These are phyloP conservation scores for Tuber borchii DNA, from an alignment of 495 filamentous ascomycete species.

Conservation along the genomic window DNA sequence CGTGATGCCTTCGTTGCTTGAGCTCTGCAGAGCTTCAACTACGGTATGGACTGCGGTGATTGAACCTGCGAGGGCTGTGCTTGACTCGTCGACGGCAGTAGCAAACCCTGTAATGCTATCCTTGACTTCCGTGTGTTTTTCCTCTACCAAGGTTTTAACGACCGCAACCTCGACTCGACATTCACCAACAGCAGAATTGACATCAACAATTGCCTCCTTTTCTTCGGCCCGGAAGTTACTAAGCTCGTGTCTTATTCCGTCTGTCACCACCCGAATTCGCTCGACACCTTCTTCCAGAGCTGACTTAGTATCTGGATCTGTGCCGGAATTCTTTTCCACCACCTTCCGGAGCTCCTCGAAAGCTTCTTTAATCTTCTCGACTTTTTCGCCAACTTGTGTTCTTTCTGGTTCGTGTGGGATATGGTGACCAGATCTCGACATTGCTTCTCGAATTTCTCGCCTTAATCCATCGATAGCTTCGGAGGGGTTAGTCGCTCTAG, in stretches of 20 bases:
- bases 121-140: slow-evolving; percentile 32
- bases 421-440: slow-evolving; percentile 29
- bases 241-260: slow-evolving; percentile 31
- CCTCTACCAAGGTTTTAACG: slow-evolving; percentile 36
- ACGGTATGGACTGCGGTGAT: slow-evolving; percentile 26
- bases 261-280: slow-evolving; percentile 30
- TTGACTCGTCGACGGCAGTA: slow-evolving; percentile 20
- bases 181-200: slow-evolving; percentile 49
- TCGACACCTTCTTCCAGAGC: slow-evolving; percentile 29
- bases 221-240: slow-evolving; percentile 24
- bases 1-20: slow-evolving; percentile 24
- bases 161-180: slow-evolving; percentile 39
- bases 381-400: slow-evolving; percentile 31
- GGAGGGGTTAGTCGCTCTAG: slow-evolving; percentile 10
- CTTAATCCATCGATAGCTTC: slow-evolving; percentile 24
- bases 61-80: slow-evolving; percentile 21
- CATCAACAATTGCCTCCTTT: slow-evolving; percentile 37
- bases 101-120: slow-evolving; percentile 23
- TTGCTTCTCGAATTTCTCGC: slow-evolving; percentile 25
- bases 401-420: slow-evolving; percentile 29
- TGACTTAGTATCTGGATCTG: slow-evolving; percentile 30
- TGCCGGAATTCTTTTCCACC: slow-evolving; percentile 46
- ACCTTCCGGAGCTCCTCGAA: slow-evolving; percentile 58
- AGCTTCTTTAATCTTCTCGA: slow-evolving; percentile 48
- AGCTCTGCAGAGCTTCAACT: slow-evolving; percentile 21